These are phyloP conservation scores for Pyrenochaeta sp. DNA, from an alignment of 2,329 filamentous ascomycete genomes.

Conservation along the genomic window DNA sequence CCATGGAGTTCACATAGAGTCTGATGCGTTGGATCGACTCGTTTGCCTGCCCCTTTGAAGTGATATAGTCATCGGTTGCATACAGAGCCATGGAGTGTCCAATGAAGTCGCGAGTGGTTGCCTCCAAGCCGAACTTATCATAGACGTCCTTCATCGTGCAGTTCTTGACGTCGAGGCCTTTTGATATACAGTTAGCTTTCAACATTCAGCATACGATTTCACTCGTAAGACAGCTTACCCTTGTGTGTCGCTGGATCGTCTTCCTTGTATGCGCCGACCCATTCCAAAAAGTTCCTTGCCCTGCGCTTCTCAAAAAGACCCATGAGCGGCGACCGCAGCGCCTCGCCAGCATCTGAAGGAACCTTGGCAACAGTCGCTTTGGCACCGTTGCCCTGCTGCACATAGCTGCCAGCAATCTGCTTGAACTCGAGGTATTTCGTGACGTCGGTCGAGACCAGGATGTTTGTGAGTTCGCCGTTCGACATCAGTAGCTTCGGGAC, in stretches of 20 bases:
- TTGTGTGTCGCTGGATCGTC: conserved; percentile 88
- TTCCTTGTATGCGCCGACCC: conserved; percentile 85
- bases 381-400: conserved; percentile 83
- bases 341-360: conserved; percentile 87
- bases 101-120: conserved; percentile 90
- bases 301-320: conserved; percentile 97
- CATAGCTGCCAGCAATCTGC: conserved; percentile 89
- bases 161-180: conserved; percentile 77
- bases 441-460: conserved; percentile 90
- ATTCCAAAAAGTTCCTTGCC: conserved; percentile 96
- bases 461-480: conserved; percentile 97
- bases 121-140: conserved; percentile 94
- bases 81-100: conserved; percentile 98
- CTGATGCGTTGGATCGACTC: conserved; percentile 92
- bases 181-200: conserved; percentile 3
- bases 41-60: conserved; percentile 73
- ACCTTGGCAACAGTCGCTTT: conserved; percentile 97
- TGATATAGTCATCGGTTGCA: conserved; percentile 87
- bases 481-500: conserved; percentile 99
- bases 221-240: conserved; percentile 63
- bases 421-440: conserved; percentile 64
- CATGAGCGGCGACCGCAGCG: conserved; percentile 92
- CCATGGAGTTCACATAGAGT: conserved; percentile 97
- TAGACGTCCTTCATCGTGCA: conserved; percentile 98
- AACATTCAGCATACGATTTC: no score